phyloP scores from a whole-genome alignment of 495 filamentous ascomycete genomes.

The Neurospora sp. region DNA sequence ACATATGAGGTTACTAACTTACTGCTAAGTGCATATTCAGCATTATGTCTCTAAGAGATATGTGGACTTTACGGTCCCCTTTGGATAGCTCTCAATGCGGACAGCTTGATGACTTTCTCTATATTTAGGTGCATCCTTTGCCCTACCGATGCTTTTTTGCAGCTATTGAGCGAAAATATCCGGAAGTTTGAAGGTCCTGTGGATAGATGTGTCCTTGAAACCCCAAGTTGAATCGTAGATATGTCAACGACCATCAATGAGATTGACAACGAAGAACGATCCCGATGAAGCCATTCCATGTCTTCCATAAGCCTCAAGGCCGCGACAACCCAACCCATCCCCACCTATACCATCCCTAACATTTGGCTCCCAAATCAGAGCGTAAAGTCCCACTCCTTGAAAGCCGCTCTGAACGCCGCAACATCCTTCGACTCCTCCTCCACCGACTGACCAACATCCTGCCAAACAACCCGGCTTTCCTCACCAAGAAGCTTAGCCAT shows the following conservation, averaged over 20 bases:
- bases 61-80: background rate
- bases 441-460: conserved; percentile 65
- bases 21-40: background rate
- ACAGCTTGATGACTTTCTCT: background rate
- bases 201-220: background rate
- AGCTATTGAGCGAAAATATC: background rate
- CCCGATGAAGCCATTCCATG: background rate
- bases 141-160: background rate
- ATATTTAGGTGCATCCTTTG: background rate
- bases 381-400: conserved; percentile 77
- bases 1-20: background rate
- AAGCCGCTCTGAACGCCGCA: conserved; percentile 72
- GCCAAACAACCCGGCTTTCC: conserved; percentile 67
- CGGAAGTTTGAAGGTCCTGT: background rate
- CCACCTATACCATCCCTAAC: background rate
- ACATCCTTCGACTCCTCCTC: conserved; percentile 72
- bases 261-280: background rate
- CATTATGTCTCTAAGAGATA: background rate
- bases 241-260: background rate
- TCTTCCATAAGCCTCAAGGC: background rate
- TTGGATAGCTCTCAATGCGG: background rate
- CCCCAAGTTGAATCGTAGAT: background rate
- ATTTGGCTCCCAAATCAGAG: background rate
- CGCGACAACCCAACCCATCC: background rate
- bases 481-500: conserved; percentile 78